Percentiles rank a stretch among this genome's conserved stretches.
Evolutionary conservation across 352 stramenopile genomes (phyloP).

Genomic region (Pythium aphanidermatum): DNA sequence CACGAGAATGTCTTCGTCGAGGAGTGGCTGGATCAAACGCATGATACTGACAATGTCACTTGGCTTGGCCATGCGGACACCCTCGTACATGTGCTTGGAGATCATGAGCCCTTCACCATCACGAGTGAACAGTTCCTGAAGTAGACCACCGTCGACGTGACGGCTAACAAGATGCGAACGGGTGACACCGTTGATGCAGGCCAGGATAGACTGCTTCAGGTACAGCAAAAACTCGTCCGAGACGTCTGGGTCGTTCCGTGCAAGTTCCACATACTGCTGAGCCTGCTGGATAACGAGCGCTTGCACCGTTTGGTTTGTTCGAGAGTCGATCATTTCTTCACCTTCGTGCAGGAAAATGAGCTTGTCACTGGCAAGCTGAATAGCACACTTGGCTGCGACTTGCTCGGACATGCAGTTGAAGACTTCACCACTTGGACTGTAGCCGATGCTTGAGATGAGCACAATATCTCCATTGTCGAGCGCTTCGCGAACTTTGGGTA

Average conservation of each 20-base stretch:
- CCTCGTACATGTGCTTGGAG: constrained; percentile 96
- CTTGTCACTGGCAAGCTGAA: constrained; percentile 80
- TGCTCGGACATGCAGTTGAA: constrained; percentile 89
- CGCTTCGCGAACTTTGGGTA: constrained; percentile 84
- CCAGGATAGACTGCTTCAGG: constrained; percentile 77
- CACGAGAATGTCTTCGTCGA: constrained; percentile 85
- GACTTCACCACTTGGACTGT: constrained; percentile 93
- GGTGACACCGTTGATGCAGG: constrained; percentile 79
- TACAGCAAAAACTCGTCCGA: constrained; percentile 77
- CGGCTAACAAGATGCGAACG: constrained; percentile 83
- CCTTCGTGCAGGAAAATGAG: constrained; percentile 89
- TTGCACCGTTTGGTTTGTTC: constrained; percentile 73
- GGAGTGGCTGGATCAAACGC: constrained; percentile 82
- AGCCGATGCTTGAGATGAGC: constrained; percentile 94
- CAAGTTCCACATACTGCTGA: constrained; percentile 76
- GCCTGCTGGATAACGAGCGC: constrained; percentile 76
- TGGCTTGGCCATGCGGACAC: constrained; percentile 89
- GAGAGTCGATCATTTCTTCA: constrained; percentile 80
- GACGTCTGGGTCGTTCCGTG: constrained; percentile 38
- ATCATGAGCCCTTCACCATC: constrained; percentile 97
- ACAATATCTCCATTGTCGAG: constrained; percentile 95
- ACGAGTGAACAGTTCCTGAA: constrained; percentile 97
- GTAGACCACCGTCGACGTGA: constrained; percentile 83
- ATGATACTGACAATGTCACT: constrained; percentile 90
- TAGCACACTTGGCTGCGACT: constrained; percentile 81